Conservation (phyloP, 306 rosid species). For the Herpetospermum pedunculosum region DNA sequence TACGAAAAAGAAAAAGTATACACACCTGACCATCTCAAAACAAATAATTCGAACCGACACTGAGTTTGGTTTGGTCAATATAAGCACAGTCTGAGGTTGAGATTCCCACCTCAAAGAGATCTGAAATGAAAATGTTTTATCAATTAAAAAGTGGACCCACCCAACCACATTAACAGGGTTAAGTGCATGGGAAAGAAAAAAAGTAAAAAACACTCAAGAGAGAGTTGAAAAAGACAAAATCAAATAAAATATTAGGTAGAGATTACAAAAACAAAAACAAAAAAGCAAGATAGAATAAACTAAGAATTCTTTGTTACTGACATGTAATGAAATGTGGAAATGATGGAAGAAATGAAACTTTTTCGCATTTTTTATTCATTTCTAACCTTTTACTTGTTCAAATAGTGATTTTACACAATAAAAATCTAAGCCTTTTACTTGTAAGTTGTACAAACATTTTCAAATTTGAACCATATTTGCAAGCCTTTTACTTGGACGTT, state of each 20-base stretch:
- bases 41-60: conserved; percentile 69
- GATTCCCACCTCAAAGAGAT: conserved; percentile 96
- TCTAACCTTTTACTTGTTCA: too few relatives aligned
- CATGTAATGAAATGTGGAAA: background rate
- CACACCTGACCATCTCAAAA: conserved; percentile 82
- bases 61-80: conserved; percentile 89
- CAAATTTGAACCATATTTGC: background rate
- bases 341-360: background rate
- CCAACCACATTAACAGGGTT: background rate
- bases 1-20: conserved; percentile 8
- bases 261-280: background rate
- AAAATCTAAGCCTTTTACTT: too few relatives aligned
- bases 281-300: background rate
- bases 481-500: background rate
- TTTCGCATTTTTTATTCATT: background rate
- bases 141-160: conserved; percentile 20
- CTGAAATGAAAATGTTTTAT: conserved; percentile 41
- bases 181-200: background rate
- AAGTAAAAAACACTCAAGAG: background rate
- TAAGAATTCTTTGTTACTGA: background rate
- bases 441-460: background rate
- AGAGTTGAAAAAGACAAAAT: background rate
- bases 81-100: conserved; percentile 74
- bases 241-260: background rate
- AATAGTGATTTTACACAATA: too few relatives aligned